Base-by-base conservation (phyloP, 163 green algal species). In the Chlorella variabilis region DNA sequence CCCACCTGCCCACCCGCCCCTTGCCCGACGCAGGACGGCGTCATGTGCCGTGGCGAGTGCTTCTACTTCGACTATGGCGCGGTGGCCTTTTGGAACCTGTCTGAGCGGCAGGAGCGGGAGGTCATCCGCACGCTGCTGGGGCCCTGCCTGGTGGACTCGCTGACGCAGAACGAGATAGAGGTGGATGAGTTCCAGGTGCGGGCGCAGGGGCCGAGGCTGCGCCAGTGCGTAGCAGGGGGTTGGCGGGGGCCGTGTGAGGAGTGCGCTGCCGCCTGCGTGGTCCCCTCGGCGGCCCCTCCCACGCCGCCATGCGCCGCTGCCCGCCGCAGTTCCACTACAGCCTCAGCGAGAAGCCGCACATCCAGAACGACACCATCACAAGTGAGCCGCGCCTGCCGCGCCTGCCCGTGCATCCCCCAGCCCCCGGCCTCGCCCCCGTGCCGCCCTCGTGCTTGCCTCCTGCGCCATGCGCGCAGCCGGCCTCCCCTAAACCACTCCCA, bases 321-420 rank as follows among this genome's bases (percentile, higher is more conserved):
- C n/a, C n/a, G n/a, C n/a, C 68, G 71, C 73, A 90, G 74, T 97
- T 92, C 82, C 90, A 95, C 82, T 95, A 92, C 82, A 92, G 85
- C 21, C 77, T 83, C 3, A 89, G 83, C 63, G 93, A 96, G 83
- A 91, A 92, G 89, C 91, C 93, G 21, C 90, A 97, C 82, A 96
- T 97, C 76, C 91, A 94, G 81, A 97, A 97, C 61, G 94, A 97
- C 88, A 95, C 90, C 8, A 93, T 97, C 76, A 97, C 93, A 17
- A 92, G 75, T 83, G 58, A 69, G 81, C 2, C 13, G 31, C 34
- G n/a, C 36, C 21, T 34, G 9, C 18, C n/a, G n/a, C n/a, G n/a
- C n/a, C n/a, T n/a, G n/a, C n/a, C n/a, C n/a, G n/a, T n/a, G n/a
- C n/a, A n/a, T n/a, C n/a, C n/a, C n/a, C n/a, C n/a, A n/a, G n/a